These are phyloP conservation scores for Curvularia hawaiiensis DNA, from an alignment of 2,329 filamentous ascomycete genomes.

Conservation along the genomic window DNA sequence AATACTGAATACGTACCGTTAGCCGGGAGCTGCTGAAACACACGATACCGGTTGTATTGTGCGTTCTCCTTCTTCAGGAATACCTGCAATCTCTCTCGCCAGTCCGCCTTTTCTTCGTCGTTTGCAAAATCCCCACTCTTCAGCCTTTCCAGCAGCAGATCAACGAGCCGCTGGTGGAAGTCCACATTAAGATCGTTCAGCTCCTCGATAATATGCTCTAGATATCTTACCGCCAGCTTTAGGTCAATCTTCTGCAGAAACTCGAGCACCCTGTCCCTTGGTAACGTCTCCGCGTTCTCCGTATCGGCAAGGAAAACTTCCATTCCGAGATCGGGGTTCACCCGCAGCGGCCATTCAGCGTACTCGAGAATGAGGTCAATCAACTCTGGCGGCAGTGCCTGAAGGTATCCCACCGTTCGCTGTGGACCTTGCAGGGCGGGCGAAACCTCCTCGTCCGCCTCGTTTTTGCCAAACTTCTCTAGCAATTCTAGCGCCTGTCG, in stretches of 20 bases:
- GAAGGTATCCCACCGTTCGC: slow-evolving; percentile 86
- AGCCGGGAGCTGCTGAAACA: slow-evolving; percentile 76
- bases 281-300: slow-evolving; percentile 90
- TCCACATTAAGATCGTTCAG: slow-evolving; percentile 83
- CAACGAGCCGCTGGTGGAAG: slow-evolving; percentile 83
- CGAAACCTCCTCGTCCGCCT: slow-evolving; percentile 52
- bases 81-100: slow-evolving; percentile 69
- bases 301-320: slow-evolving; percentile 92
- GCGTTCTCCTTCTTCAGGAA: slow-evolving; percentile 74
- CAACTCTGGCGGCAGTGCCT: slow-evolving; percentile 82
- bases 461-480: slow-evolving; percentile 72
- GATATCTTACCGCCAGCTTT: slow-evolving; percentile 76
- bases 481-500: slow-evolving; percentile 83
- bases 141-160: slow-evolving; percentile 68
- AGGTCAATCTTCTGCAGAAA: slow-evolving; percentile 75
- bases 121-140: slow-evolving; percentile 44
- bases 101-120: slow-evolving; percentile 48
- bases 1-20: slow-evolving; percentile 65
- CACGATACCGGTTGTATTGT: slow-evolving; percentile 80
- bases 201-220: slow-evolving; percentile 90
- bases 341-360: slow-evolving; percentile 81
- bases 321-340: slow-evolving; percentile 78
- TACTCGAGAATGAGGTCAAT: slow-evolving; percentile 93
- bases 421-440: slow-evolving; percentile 76
- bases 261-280: slow-evolving; percentile 73